Evolutionary conservation across 2,329 filamentous ascomycete genomes (phyloP).

Genomic region (Aspergillus bombycis): DNA sequence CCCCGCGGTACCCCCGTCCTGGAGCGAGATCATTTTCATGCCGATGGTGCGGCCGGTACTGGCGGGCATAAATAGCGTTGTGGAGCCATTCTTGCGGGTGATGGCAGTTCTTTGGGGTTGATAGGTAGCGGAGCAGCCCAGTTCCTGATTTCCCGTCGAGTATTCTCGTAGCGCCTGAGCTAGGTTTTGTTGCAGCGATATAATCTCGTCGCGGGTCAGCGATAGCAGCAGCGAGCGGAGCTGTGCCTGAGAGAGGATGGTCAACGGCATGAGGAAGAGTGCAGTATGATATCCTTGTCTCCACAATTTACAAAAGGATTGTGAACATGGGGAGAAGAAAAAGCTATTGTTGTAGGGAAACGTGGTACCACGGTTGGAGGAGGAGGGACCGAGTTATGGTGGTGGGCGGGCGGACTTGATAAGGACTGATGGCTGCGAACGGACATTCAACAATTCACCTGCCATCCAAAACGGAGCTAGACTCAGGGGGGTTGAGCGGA

Average conservation of each 20-base stretch:
- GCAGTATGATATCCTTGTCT: not conserved
- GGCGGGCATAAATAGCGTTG: conserved; percentile 70
- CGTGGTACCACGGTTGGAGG: not conserved
- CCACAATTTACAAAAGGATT: not conserved
- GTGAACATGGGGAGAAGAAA: not conserved
- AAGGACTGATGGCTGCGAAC: not conserved
- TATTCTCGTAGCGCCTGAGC: conserved; percentile 66
- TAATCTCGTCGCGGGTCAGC: conserved; percentile 59
- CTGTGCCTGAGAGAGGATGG: conserved; percentile 60
- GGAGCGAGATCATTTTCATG: conserved; percentile 66
- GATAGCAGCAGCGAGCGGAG: conserved; percentile 59
- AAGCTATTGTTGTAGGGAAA: not conserved
- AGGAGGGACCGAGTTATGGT: not conserved
- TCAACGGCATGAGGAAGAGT: conserved; percentile 57
- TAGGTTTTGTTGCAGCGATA: conserved; percentile 60
- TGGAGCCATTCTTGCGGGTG: conserved; percentile 62
- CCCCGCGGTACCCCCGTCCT: conserved; percentile 36
- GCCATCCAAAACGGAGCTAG: not conserved
- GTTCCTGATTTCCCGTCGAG: conserved; percentile 63
- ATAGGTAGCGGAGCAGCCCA: conserved; percentile 61
- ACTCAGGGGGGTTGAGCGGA: not conserved
- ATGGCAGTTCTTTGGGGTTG: conserved; percentile 66
- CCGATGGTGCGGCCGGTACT: conserved; percentile 62
- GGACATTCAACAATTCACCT: not conserved
- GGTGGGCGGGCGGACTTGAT: not conserved